Percentiles rank a stretch among this genome's conserved stretches.
phyloP scores from a whole-genome alignment of 768 basidiomycete species.

The Piloderma croceum region DNA sequence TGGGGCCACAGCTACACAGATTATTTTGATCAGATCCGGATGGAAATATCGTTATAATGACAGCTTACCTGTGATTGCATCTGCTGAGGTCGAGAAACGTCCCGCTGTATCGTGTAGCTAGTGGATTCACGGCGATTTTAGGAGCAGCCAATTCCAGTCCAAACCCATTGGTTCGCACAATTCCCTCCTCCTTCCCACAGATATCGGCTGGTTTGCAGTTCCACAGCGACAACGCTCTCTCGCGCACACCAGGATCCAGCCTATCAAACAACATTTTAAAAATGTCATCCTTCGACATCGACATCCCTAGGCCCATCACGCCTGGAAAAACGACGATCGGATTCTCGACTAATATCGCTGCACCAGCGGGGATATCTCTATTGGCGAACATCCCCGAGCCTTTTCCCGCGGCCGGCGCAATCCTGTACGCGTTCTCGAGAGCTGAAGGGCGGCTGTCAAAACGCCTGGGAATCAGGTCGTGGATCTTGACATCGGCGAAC shows the following conservation, averaged over 20 bases:
- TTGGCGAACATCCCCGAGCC: constrained; percentile 26
- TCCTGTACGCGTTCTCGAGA: not conserved
- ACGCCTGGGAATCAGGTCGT: too few species aligned
- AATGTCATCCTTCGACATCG: constrained; percentile 22
- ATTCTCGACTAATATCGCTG: constrained; percentile 28
- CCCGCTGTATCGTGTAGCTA: constrained; percentile 30
- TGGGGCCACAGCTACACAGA: constrained; percentile 36
- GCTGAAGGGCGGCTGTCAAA: not conserved
- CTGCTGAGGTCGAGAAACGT: constrained; percentile 29
- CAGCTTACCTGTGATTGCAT: constrained; percentile 38
- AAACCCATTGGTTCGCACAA: constrained; percentile 29
- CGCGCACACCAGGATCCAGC: constrained; percentile 20
- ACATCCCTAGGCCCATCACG: too few species aligned
- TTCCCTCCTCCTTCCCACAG: constrained; percentile 23
- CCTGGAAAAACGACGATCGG: constrained; percentile 39
- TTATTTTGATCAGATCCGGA: not conserved
- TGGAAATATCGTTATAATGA: not conserved
- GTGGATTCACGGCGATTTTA: constrained; percentile 10
- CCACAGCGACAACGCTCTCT: constrained; percentile 27
- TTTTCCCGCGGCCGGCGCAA: too few species aligned
- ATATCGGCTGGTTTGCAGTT: constrained; percentile 24
- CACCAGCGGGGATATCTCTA: constrained; percentile 15
- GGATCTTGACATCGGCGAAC: too few species aligned
- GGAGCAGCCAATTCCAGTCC: constrained; percentile 30
- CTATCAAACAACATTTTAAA: constrained; percentile 28